Percentiles rank a stretch among this genome's conserved stretches.
Evolutionary conservation across 768 basidiomycete genomes (phyloP).

Genomic region (Phaffia tasmanica): DNA sequence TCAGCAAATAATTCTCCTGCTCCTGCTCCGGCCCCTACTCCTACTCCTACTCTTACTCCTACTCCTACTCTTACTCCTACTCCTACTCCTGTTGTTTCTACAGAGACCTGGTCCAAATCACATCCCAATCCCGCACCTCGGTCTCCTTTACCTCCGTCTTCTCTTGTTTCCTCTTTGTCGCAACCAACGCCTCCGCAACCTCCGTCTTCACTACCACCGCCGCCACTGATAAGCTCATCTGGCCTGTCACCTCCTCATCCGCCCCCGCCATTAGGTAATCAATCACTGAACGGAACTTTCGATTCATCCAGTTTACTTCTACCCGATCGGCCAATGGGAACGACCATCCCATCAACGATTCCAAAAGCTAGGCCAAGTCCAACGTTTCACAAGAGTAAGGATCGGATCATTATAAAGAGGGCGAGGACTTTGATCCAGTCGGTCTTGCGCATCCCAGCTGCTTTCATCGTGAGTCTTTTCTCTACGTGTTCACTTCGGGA

Average conservation of each 20-base stretch:
- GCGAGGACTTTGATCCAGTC: constrained; percentile 29
- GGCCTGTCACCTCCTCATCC: background rate
- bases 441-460: constrained; percentile 26
- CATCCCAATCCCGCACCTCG: too few relatives aligned
- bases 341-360: constrained; percentile 50
- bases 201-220: constrained; percentile 2
- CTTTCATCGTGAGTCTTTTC: constrained; percentile 22
- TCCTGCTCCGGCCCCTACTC: background rate
- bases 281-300: background rate
- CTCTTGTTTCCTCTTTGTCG: background rate
- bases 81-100: background rate
- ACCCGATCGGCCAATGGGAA: background rate
- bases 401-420: constrained; percentile 29
- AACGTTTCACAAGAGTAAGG: constrained; percentile 23
- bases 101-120: too few relatives aligned
- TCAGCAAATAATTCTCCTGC: background rate
- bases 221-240: background rate
- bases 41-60: background rate
- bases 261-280: background rate
- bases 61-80: background rate
- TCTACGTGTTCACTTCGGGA: background rate
- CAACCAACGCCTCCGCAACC: background rate
- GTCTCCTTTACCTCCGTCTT: background rate
- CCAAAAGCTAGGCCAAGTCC: constrained; percentile 25
- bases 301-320: background rate